A percentile compares a stretch with the other conserved stretches of the same genome.
phyloP scores from a whole-genome alignment of 352 stramenopile genomes.

The Pythium monospermum region DNA sequence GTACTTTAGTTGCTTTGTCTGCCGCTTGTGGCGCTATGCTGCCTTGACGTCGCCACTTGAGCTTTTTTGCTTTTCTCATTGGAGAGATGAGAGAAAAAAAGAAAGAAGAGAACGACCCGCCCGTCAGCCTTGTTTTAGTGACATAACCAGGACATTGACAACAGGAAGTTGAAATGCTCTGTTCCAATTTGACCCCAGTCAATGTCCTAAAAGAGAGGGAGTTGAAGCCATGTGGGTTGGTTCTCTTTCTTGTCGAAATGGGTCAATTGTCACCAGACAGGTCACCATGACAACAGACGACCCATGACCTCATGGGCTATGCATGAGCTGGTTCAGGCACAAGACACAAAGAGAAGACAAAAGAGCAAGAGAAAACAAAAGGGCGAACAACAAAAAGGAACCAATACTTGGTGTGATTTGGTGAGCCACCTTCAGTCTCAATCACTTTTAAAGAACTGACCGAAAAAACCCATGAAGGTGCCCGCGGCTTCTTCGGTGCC shows the following conservation, averaged over 20 bases:
- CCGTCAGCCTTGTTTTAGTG: not conserved
- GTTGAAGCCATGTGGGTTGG: not conserved
- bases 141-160: not conserved
- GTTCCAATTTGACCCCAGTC: too few relatives aligned
- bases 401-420: too few relatives aligned
- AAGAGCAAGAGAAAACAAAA: too few relatives aligned
- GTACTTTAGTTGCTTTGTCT: not conserved
- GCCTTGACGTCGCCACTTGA: not conserved
- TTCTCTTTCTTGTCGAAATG: not conserved
- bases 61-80: too few relatives aligned
- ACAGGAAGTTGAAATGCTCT: not conserved
- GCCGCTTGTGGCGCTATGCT: not conserved
- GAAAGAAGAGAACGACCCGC: not conserved
- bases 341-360: too few relatives aligned
- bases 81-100: too few relatives aligned
- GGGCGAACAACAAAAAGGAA: too few relatives aligned
- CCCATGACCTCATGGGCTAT: too few relatives aligned
- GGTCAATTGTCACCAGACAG: not conserved
- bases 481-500: slow-evolving; percentile 20
- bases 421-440: too few relatives aligned
- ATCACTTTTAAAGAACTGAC: slow-evolving; percentile 45
- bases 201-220: not conserved
- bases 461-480: slow-evolving; percentile 57
- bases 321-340: too few relatives aligned
- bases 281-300: too few relatives aligned